A percentile compares a stretch with the other conserved stretches of the same genome.
phyloP scores from a whole-genome alignment of 306 rosid genomes.

The Castanea sativa region DNA sequence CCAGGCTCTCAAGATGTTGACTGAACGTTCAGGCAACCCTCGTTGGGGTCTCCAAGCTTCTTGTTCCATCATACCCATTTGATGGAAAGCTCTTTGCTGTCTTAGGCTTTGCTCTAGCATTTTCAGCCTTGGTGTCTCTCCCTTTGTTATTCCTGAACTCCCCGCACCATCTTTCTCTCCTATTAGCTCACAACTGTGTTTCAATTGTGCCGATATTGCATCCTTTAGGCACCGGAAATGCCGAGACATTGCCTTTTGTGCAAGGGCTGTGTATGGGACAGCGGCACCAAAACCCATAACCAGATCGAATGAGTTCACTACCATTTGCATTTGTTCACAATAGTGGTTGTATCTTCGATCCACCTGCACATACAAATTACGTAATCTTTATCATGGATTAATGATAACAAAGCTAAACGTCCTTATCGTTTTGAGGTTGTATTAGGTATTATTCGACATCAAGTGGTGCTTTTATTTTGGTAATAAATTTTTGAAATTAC shows the following conservation, averaged over 20 bases:
- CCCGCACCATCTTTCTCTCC: slow-evolving; percentile 92
- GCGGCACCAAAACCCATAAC: slow-evolving; percentile 96
- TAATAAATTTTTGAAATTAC: background rate
- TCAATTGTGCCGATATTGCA: slow-evolving; percentile 62
- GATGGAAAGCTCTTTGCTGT: slow-evolving; percentile 91
- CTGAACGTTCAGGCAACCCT: slow-evolving; percentile 97
- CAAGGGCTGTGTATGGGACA: slow-evolving; percentile 84
- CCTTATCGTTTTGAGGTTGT: background rate
- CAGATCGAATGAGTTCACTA: slow-evolving; percentile 83
- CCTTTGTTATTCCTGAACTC: slow-evolving; percentile 73
- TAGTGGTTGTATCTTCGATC: slow-evolving; percentile 90
- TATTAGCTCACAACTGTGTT: slow-evolving; percentile 67
- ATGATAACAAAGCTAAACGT: background rate
- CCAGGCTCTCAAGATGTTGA: slow-evolving; percentile 96
- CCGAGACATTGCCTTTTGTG: slow-evolving; percentile 95
- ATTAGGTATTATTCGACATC: background rate
- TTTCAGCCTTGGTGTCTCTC: slow-evolving; percentile 97
- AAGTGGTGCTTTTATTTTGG: background rate
- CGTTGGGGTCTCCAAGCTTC: slow-evolving; percentile 99
- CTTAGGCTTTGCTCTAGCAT: slow-evolving; percentile 79
- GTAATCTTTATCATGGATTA: background rate
- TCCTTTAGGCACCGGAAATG: slow-evolving; percentile 97
- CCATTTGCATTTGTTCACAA: slow-evolving; percentile 97
- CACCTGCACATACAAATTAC: slow-evolving; percentile 47
- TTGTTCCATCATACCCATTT: slow-evolving; percentile 98